Evolutionary conservation across 495 filamentous ascomycete genomes (phyloP), one percentile per base, ranked within the genome.

Genomic region (Glonium stellatum): DNA sequence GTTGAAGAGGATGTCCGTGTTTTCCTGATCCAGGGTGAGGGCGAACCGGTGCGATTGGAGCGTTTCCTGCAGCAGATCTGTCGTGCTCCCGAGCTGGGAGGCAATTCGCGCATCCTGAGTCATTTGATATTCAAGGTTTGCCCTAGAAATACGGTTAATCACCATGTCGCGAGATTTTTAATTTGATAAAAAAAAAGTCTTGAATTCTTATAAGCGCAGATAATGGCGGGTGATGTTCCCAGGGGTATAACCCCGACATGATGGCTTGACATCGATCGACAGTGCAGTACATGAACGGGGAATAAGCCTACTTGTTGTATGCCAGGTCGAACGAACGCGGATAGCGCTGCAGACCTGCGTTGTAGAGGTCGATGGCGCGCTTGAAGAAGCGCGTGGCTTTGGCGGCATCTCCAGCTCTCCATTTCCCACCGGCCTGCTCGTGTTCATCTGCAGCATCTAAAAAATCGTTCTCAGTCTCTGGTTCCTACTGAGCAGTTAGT

Each of bases 381-480:
- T 81, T 72, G 68, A 87, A 88, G 69, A 87, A 87, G 41, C 86
- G 78, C 63, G 81, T 76, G 0, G 85, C 82, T 67, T 89, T 89
- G 52, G 76, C 82, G 13, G 83, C 80, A 70, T 89, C 86, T 31
- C 67, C 62, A 36, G 82, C 85, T 13, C 85, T 76, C 85, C 85
- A 87, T 79, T 89, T 89, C 69, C 85, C 85, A 22, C 84, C 85
- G 4, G 80, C 79, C 70, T 86, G 82, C 73, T 89, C 86, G 39
- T 82, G 74, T 49, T 83, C 80, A 31, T 87, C 85, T 23, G 84
- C 85, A n/a, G 77, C 81, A 59, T 68, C 83, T 50, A 85, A 72
- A 63, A 77, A 85, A 57, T 86, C 82, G 76, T 85, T 82, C 50
- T 82, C 82, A 2, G 81, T 80, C 58, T 80, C 73, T 8, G 82